Evolutionary conservation across 352 stramenopile genomes (phyloP).

Genomic region (Albugo laibachii): DNA sequence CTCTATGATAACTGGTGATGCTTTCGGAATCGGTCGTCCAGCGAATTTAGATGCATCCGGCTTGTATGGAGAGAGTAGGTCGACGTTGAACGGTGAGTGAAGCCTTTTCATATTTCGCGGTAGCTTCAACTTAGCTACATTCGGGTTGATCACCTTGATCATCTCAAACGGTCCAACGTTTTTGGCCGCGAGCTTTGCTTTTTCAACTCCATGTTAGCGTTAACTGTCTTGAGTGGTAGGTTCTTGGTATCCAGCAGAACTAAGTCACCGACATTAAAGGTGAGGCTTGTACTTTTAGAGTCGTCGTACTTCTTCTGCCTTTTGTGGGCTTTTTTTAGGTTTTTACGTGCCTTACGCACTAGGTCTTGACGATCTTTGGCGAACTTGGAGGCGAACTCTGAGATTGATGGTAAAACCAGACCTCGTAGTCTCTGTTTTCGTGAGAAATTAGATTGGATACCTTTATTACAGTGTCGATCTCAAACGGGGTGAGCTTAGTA

Average conservation of each 20-base stretch:
- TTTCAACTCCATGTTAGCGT: too few species aligned
- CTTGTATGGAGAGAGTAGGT: too few species aligned
- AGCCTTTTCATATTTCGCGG: conserved; percentile 2
- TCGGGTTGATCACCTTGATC: too few species aligned
- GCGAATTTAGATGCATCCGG: too few species aligned
- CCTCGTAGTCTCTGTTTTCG: not conserved
- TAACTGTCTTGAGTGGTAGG: too few species aligned
- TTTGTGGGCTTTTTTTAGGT: not conserved
- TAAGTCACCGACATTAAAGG: conserved; percentile 1
- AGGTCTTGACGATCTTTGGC: conserved; percentile 2
- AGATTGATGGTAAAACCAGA: not conserved
- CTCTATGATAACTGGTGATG: too few species aligned
- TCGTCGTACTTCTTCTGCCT: conserved; percentile 10
- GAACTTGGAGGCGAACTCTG: conserved; percentile 2
- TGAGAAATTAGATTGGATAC: not conserved
- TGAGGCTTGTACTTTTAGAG: not conserved
- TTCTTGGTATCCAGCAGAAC: too few species aligned
- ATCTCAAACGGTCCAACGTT: too few species aligned
- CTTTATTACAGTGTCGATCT: conserved; percentile 8
- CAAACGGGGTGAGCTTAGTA: conserved; percentile 9
- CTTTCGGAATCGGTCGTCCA: too few species aligned
- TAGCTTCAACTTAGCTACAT: conserved; percentile 4
- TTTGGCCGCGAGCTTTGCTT: too few species aligned
- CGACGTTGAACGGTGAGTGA: conserved; percentile 7
- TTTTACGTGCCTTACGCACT: not conserved